phyloP scores from a whole-genome alignment of 2,329 filamentous ascomycete species.

The Colletotrichum melonis region DNA sequence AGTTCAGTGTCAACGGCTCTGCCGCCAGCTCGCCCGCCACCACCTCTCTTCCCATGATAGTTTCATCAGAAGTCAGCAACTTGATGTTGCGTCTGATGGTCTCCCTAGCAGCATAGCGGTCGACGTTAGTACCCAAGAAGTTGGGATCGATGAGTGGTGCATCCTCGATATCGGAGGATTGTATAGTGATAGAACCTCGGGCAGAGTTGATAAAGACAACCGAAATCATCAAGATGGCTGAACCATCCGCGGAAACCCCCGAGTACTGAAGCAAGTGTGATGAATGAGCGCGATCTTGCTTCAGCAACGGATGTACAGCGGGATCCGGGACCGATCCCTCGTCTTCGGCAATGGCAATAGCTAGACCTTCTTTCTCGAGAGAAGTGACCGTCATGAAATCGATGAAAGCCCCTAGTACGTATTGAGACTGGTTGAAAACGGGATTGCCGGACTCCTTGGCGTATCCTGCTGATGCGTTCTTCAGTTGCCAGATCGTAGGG shows the following conservation, averaged over 20 bases:
- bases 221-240: constrained; percentile 7
- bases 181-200: constrained; percentile 42
- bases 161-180: constrained; percentile 36
- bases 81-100: constrained; percentile 22
- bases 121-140: constrained; percentile 43
- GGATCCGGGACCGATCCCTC: constrained; percentile 46
- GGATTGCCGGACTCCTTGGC: constrained; percentile 47
- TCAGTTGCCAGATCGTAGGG: constrained; percentile 45
- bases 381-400: constrained; percentile 50
- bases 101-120: constrained; percentile 42
- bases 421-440: constrained; percentile 47
- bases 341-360: constrained; percentile 46
- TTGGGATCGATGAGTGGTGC: constrained; percentile 44
- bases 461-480: constrained; percentile 45
- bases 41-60: constrained; percentile 38
- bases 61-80: constrained; percentile 14
- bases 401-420: constrained; percentile 46
- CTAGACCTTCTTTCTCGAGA: constrained; percentile 44
- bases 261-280: constrained; percentile 20
- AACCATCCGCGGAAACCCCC: constrained; percentile 1
- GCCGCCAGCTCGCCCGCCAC: constrained; percentile 36
- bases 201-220: constrained; percentile 41
- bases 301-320: constrained; percentile 46
- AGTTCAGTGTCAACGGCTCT: constrained; percentile 35
- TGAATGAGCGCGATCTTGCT: constrained; percentile 12